phyloP scores from a whole-genome alignment of 805 yeast species.

The Nadsonia fulvescens region DNA sequence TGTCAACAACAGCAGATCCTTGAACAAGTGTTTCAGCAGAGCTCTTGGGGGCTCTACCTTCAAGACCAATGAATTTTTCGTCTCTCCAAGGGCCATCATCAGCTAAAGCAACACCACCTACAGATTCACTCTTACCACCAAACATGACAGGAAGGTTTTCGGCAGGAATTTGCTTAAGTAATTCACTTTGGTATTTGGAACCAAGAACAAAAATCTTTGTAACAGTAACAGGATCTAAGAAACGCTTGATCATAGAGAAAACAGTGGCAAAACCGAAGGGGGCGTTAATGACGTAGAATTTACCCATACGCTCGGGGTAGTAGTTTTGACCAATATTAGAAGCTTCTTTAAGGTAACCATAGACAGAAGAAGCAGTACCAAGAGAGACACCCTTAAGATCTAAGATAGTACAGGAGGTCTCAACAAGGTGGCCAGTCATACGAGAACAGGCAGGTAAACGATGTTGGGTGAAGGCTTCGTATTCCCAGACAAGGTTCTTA shows the following conservation, averaged over 20 bases:
- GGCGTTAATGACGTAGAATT: slow-evolving; percentile 85
- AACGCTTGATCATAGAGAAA: slow-evolving; percentile 77
- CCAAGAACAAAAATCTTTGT: slow-evolving; percentile 84
- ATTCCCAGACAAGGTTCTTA: slow-evolving; percentile 92
- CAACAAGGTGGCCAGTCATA: slow-evolving; percentile 56
- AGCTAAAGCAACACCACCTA: slow-evolving; percentile 64
- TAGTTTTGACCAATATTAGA: slow-evolving; percentile 89
- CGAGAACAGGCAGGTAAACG: slow-evolving; percentile 93
- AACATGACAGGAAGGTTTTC: slow-evolving; percentile 83
- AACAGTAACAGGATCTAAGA: slow-evolving; percentile 94
- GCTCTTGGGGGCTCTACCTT: slow-evolving; percentile 69
- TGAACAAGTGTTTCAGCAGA: too few relatives aligned
- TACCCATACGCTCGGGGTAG: slow-evolving; percentile 99
- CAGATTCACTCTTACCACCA: slow-evolving; percentile 64
- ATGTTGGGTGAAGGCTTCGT: slow-evolving; percentile 69
- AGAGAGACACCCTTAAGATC: slow-evolving; percentile 90
- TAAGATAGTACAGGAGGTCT: slow-evolving; percentile 90
- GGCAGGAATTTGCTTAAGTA: slow-evolving; percentile 80
- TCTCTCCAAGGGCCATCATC: slow-evolving; percentile 99
- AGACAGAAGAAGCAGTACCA: slow-evolving; percentile 66
- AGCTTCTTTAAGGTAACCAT: slow-evolving; percentile 81
- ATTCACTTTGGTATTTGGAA: slow-evolving; percentile 56
- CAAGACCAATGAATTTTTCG: slow-evolving; percentile 73
- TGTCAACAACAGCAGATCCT: too few relatives aligned
- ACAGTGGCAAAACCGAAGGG: slow-evolving; percentile 96